A percentile compares a stretch with the other conserved stretches of the same genome.
These are phyloP conservation scores for Aspergillus ochraceus DNA, from an alignment of 2,329 filamentous ascomycete species.

Conservation along the genomic window DNA sequence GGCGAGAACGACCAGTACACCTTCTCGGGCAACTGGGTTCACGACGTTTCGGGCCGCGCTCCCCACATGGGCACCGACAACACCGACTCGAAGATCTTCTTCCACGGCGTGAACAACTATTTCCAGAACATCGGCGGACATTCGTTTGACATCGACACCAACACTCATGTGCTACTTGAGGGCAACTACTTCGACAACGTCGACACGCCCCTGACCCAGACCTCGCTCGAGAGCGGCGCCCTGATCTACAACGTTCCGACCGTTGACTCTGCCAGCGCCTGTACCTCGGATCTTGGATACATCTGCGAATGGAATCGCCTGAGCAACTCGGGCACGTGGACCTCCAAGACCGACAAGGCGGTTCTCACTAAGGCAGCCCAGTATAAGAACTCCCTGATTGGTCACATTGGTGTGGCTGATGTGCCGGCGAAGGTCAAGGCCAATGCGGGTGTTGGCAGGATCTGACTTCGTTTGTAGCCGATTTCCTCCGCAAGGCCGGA, in stretches of 20 bases:
- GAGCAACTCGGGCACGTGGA: slow-evolving; percentile 8
- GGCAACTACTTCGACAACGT: slow-evolving; percentile 62
- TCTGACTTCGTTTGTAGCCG: not conserved
- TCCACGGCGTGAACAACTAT: slow-evolving; percentile 63
- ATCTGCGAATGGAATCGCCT: slow-evolving; percentile 16
- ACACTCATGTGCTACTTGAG: slow-evolving; percentile 53
- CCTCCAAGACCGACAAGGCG: slow-evolving; percentile 2
- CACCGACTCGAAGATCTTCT: slow-evolving; percentile 48
- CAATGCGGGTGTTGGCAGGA: slow-evolving; percentile 17
- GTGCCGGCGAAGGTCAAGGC: slow-evolving; percentile 15
- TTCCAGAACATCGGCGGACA: slow-evolving; percentile 57
- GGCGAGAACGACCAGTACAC: slow-evolving; percentile 11
- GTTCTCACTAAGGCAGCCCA: slow-evolving; percentile 6
- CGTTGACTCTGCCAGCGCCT: slow-evolving; percentile 8
- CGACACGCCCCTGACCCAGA: slow-evolving; percentile 28
- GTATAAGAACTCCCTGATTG: slow-evolving; percentile 9
- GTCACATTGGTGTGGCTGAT: slow-evolving; percentile 10
- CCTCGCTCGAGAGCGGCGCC: slow-evolving; percentile 10
- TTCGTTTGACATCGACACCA: slow-evolving; percentile 55
- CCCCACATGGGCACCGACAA: slow-evolving; percentile 12
- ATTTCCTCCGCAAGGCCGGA: not conserved
- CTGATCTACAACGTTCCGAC: slow-evolving; percentile 13
- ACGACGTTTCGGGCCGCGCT: slow-evolving; percentile 11
- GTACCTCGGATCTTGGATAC: slow-evolving; percentile 6
- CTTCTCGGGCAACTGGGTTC: slow-evolving; percentile 10